Conservation (phyloP, 148 eudicot genomes). For the Chenopodium berlandieri region DNA sequence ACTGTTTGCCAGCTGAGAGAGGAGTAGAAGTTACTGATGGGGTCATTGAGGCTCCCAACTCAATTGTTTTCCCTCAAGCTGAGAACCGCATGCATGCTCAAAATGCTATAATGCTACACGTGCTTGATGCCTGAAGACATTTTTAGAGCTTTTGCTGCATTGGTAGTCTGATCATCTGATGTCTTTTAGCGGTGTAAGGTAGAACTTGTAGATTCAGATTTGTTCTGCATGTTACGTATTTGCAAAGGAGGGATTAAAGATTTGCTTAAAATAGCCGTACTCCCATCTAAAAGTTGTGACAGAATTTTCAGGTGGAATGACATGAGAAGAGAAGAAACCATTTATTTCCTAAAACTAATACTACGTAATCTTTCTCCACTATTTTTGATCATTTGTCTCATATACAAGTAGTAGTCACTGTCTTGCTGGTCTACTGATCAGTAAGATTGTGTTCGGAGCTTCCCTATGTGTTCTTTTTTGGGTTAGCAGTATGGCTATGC, state of each 20-base stretch:
- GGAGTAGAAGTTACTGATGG: slow-evolving; percentile 93
- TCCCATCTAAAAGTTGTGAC: not conserved
- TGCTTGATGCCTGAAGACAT: slow-evolving; percentile 39
- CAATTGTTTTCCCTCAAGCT: slow-evolving; percentile 93
- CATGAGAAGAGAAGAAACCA: not conserved
- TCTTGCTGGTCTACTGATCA: not conserved
- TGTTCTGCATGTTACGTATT: slow-evolving; percentile 10
- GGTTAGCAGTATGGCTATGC: no score
- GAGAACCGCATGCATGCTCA: slow-evolving; percentile 99
- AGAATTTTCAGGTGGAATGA: not conserved
- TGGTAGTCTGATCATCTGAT: not conserved
- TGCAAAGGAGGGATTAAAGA: slow-evolving; percentile 14
- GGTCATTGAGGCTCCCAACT: slow-evolving; percentile 88
- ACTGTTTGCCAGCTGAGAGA: slow-evolving; percentile 96
- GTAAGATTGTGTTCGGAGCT: no score
- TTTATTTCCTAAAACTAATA: not conserved
- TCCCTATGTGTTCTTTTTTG: no score
- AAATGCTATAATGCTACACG: slow-evolving; percentile 92
- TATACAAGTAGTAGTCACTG: not conserved
- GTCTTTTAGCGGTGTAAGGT: slow-evolving; percentile 2
- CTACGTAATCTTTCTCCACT: not conserved
- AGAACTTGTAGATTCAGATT: slow-evolving; percentile 9
- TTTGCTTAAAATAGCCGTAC: not conserved
- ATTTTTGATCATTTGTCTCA: not conserved
- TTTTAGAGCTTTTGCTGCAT: slow-evolving; percentile 4